Base-by-base conservation (phyloP, 768 basidiomycete species). In the Lentinus tigrinus region DNA sequence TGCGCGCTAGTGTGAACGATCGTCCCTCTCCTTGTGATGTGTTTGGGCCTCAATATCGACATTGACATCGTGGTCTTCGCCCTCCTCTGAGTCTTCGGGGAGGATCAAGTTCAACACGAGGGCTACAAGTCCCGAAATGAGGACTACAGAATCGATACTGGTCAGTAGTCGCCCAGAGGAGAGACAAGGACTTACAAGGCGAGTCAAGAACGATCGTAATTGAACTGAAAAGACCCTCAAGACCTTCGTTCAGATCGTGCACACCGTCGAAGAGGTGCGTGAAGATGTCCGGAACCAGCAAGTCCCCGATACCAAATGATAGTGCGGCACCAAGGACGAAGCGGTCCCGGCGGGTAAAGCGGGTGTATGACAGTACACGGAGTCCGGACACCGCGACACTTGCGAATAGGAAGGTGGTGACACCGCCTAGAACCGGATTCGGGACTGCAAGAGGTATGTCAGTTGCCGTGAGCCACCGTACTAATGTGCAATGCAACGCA, bases 401-500 rank as follows among this genome's bases (percentile, higher is more conserved):
- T 0, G 89, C 87, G 67, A 94, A 93, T 10, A 93, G 78, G 79
- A 93, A 93, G 3, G 91, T 93, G 11, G 91, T 95, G 3, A 93
- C 90, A 3, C 91, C 91, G 2, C 91, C 92, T 0, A 92, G 80
- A 7, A 92, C 91, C 0, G 91, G 77, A 65, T 88, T 86, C 1
- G 92, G 93, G 58, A 95, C 81, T 82, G 57, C 14, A 24, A 2
- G 3, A 37, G 36, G 3, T 24, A 10, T 3, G 17, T 5, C 11
- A n/a, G n/a, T n/a, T n/a, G 2, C 10, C 17, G 9, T 24, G 37
- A 19, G 38, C 2, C 4, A 4, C 13, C 11, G 2, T 11, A 13
- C 8, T 4, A 36, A 10, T 6, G 37, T 34, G 37, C 28, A 40
- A 14, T 3, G 11, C 23, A 3, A 74, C 80, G 43, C 62, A 79